Evolutionary conservation across 306 rosid species (phyloP), one percentile per base, ranked within the genome.

Genomic region (Prunus davidiana): DNA sequence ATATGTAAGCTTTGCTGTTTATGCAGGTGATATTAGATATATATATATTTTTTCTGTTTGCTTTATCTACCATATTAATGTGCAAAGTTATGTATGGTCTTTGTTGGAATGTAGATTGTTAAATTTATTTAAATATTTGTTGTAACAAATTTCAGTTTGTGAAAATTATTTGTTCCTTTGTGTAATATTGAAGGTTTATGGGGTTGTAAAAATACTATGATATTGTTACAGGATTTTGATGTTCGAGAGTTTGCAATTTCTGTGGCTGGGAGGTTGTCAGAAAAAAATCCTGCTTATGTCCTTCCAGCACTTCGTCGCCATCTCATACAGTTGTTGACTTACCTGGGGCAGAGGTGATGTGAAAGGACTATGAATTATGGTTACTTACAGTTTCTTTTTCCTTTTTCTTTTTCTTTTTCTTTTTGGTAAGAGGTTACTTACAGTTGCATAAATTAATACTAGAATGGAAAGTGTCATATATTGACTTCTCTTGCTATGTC

Each of bases 231-330:
- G 99, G 97, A 95, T 89, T 92, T 92, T 89, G 97, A 90, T 65
- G 99, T 95, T 74, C 90, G 99, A 12, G 99, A 90, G 85, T 90
- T 88, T 84, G 91, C 97, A 52, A 95, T 95, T 78, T 92, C 97
- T 73, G 80, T 95, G 79, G 92, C 99, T 82, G 99, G 99, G 81
- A 90, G 99, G 85, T 81, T 95, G 76, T 92, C 99, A 1, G 97
- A 90, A 85, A 95, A 92, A 81, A 95, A 95, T 86, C 99, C 99
- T 83, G 99, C 99, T 51, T 95, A 95, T 69, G 97, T 92, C 88
- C 97, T 95, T 82, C 97, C 99, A 41, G 97, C 99, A 16, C 99
- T 95, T 83, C 99, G 99, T 69, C 96, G 99, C 55, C 95, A 95
- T 89, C 97, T 95, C 71, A 95, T 95, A 80, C 99, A 95, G 87